Evolutionary conservation across 352 stramenopile species (phyloP).

Genomic region (Globisporangium recalcitrans): DNA sequence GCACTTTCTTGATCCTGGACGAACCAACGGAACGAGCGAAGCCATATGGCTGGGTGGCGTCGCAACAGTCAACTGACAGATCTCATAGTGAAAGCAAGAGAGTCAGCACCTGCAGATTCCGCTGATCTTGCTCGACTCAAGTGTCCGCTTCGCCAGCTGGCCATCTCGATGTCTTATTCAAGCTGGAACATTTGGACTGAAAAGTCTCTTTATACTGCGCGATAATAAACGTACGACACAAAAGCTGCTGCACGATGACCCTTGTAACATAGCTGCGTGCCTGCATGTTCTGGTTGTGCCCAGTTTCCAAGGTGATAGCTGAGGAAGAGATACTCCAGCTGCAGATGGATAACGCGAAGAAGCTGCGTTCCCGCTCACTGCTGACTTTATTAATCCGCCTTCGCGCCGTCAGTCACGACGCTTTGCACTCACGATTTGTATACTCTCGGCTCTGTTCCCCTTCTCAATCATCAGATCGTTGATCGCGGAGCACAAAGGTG

Average conservation of each 20-base stretch:
- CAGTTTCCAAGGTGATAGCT: neutral
- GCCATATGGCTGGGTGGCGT: constrained; percentile 13
- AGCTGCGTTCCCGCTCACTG: constrained; percentile 3
- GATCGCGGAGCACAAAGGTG: constrained; percentile 4
- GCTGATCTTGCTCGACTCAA: neutral
- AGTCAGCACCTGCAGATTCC: constrained; percentile 4
- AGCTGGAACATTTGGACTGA: neutral
- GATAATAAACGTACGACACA: neutral
- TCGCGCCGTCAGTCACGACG: neutral
- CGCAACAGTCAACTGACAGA: too few relatives aligned
- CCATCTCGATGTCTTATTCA: neutral
- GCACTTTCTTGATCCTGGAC: constrained; percentile 4
- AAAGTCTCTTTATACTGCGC: neutral
- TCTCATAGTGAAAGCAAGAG: neutral
- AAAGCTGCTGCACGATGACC: neutral
- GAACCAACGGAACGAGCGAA: constrained; percentile 8
- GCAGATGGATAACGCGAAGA: constrained; percentile 7
- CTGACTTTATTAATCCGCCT: constrained; percentile 12
- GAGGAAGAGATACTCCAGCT: neutral
- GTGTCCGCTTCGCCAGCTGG: constrained; percentile 3
- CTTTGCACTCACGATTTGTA: constrained; percentile 1
- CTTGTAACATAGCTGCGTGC: neutral
- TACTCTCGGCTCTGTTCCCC: neutral
- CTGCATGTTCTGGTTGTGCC: neutral
- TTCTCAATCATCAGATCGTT: constrained; percentile 1